A percentile compares a stretch with the other conserved stretches of the same genome.
These are phyloP conservation scores for Sonneratia caseolaris DNA, from an alignment of 345 rosid species.

Conservation along the genomic window DNA sequence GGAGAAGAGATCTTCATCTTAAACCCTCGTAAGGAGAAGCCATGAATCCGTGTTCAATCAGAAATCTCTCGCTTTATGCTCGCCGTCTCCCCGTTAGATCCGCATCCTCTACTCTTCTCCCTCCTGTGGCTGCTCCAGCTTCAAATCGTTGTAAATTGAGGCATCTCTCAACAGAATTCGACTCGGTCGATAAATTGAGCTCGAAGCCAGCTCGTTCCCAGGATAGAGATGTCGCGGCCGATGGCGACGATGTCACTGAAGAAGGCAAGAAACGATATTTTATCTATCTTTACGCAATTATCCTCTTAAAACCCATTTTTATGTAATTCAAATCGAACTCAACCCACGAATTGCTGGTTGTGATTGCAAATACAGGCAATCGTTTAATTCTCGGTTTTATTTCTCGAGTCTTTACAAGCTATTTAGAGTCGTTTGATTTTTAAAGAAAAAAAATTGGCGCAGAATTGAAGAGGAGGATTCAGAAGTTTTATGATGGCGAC, in stretches of 20 bases:
- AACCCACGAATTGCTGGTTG: too few relatives aligned
- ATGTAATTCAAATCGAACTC: too few relatives aligned
- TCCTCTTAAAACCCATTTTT: too few relatives aligned
- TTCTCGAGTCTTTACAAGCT: background rate
- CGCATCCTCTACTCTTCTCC: background rate
- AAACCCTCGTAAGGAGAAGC: conserved; percentile 7
- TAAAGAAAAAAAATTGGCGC: background rate
- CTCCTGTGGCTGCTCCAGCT: background rate
- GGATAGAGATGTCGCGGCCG: background rate
- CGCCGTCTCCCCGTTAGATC: conserved; percentile 1
- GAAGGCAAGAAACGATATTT: background rate
- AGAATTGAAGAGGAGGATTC: conserved; percentile 54
- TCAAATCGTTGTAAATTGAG: background rate
- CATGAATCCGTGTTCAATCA: background rate
- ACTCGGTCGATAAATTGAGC: background rate
- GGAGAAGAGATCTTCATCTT: background rate
- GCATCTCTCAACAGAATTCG: background rate
- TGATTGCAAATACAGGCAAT: too few relatives aligned
- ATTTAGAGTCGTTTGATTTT: background rate
- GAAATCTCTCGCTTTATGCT: conserved; percentile 11
- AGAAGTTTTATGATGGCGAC: conserved; percentile 39
- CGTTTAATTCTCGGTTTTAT: too few relatives aligned
- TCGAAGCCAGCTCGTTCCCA: background rate
- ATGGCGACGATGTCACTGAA: background rate
- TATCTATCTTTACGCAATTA: too few relatives aligned